Evolutionary conservation across 305 asterid species (phyloP).

Genomic region (Solanum chacoense): DNA sequence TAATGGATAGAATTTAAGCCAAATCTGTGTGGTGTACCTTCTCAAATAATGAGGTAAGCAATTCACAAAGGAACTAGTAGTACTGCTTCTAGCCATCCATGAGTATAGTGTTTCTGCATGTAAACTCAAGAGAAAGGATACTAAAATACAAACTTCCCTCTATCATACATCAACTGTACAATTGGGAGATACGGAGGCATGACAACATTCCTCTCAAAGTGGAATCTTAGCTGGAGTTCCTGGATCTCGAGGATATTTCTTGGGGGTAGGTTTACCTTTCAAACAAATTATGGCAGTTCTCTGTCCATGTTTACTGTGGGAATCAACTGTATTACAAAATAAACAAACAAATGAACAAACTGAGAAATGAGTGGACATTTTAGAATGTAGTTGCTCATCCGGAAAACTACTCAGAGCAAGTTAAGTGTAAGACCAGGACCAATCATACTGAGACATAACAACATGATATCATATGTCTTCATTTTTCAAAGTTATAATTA

Average conservation of each 20-base stretch:
- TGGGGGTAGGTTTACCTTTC: constrained; percentile 70
- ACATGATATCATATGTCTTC: background rate
- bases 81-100: background rate
- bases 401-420: background rate
- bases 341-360: background rate
- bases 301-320: constrained; percentile 81
- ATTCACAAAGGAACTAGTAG: background rate
- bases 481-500: background rate
- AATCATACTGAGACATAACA: background rate
- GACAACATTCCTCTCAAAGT: constrained; percentile 22
- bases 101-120: background rate
- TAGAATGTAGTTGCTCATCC: background rate
- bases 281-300: constrained; percentile 78
- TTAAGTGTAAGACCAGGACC: background rate
- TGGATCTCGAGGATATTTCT: constrained; percentile 74
- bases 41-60: background rate
- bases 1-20: background rate
- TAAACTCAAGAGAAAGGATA: background rate
- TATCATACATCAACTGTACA: background rate
- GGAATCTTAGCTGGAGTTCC: constrained; percentile 87
- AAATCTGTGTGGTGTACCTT: background rate
- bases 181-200: background rate
- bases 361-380: background rate
- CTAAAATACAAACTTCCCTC: background rate
- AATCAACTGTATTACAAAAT: constrained; percentile 54